A percentile compares a stretch with the other conserved stretches of the same genome.
Conservation (phyloP, 345 rosid genomes). For the Eucalyptus decipiens region DNA sequence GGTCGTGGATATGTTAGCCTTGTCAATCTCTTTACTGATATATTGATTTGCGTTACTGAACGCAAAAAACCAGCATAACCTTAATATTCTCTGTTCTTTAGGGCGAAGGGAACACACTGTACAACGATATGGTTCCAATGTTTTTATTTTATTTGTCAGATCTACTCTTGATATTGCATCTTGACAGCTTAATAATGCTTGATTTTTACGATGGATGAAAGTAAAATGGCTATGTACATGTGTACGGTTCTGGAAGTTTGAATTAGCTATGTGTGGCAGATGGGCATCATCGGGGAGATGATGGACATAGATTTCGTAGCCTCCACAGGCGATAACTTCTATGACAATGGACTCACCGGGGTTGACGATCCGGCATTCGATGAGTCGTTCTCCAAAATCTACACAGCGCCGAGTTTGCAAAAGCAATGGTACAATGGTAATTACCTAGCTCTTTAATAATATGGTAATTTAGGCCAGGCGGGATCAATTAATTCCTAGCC, state of each 20-base stretch:
- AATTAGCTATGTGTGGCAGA: slow-evolving; percentile 1
- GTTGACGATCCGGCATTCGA: slow-evolving; percentile 21
- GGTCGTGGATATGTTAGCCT: background rate
- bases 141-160: background rate
- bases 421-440: slow-evolving; percentile 42
- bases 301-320: slow-evolving; percentile 26
- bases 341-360: slow-evolving; percentile 27
- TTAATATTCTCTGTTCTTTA: background rate
- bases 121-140: background rate
- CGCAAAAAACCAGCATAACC: background rate
- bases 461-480: background rate
- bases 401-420: slow-evolving; percentile 27
- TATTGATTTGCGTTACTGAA: background rate
- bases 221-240: background rate
- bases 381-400: slow-evolving; percentile 23
- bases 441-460: background rate
- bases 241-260: background rate
- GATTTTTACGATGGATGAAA: background rate
- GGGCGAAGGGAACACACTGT: background rate
- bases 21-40: background rate
- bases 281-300: slow-evolving; percentile 26
- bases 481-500: background rate
- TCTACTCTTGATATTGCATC: background rate
- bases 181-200: background rate
- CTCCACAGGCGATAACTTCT: slow-evolving; percentile 46